Evolutionary conservation across 495 filamentous ascomycete genomes (phyloP).

Genomic region (Talaromyces trachyspermus): DNA sequence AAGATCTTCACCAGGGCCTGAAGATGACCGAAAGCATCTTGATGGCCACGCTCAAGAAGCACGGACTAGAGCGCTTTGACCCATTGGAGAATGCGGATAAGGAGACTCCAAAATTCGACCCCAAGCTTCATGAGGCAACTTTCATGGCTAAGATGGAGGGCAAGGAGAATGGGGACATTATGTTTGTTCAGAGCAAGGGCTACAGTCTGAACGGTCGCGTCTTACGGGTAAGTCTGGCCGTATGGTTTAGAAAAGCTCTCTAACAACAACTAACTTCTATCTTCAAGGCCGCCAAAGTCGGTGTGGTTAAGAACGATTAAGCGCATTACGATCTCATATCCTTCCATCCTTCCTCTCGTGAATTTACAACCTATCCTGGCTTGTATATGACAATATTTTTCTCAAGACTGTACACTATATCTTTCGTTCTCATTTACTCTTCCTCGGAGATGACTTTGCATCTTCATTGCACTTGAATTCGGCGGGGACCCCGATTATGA

Average conservation of each 20-base stretch:
- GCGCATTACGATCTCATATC: slow-evolving; percentile 8
- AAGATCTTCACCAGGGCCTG: slow-evolving; percentile 76
- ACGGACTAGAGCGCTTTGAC: slow-evolving; percentile 87
- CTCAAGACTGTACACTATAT: slow-evolving; percentile 39
- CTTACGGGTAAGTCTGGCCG: slow-evolving; percentile 53
- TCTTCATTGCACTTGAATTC: neutral
- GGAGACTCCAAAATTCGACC: slow-evolving; percentile 68
- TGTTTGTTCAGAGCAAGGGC: slow-evolving; percentile 91
- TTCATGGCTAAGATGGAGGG: slow-evolving; percentile 79
- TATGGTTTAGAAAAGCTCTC: neutral
- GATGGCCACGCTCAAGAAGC: slow-evolving; percentile 82
- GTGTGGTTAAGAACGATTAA: slow-evolving; percentile 71
- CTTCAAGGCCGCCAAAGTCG: slow-evolving; percentile 78
- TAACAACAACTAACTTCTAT: slow-evolving; percentile 2
- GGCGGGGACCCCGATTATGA: neutral
- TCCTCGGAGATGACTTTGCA: neutral
- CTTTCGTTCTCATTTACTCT: slow-evolving; percentile 29
- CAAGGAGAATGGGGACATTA: slow-evolving; percentile 85
- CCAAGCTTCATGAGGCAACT: slow-evolving; percentile 90
- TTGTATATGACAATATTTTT: slow-evolving; percentile 8
- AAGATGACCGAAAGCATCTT: slow-evolving; percentile 91
- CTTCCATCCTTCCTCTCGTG: slow-evolving; percentile 5
- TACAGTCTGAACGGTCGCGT: slow-evolving; percentile 86
- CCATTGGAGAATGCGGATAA: slow-evolving; percentile 49
- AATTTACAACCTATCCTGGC: neutral